phyloP scores from a whole-genome alignment of 345 rosid species.

The Clausena lansium region DNA sequence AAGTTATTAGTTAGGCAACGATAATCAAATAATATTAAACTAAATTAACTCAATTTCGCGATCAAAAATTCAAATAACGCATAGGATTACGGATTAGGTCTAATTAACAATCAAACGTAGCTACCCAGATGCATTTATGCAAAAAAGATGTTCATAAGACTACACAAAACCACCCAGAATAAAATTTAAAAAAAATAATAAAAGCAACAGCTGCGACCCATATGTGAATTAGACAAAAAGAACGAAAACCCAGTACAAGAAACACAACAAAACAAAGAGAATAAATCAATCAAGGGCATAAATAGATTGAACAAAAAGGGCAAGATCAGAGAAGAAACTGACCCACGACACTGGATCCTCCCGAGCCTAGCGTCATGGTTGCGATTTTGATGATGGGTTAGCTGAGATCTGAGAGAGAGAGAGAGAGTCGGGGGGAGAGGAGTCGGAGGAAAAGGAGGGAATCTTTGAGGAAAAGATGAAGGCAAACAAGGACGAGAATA shows the following conservation, averaged over 20 bases:
- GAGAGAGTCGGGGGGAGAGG: neutral
- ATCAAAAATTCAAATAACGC: neutral
- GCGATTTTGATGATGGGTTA: constrained; percentile 10
- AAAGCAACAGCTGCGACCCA: neutral
- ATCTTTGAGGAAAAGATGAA: constrained; percentile 25
- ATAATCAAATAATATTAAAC: neutral
- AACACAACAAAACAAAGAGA: neutral
- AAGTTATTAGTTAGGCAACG: neutral
- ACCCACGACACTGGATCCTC: constrained; percentile 90
- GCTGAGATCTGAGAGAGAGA: constrained; percentile 40
- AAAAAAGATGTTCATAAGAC: neutral
- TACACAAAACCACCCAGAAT: neutral
- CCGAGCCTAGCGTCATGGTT: constrained; percentile 84
- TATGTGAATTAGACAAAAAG: constrained; percentile 6
- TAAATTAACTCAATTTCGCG: neutral
- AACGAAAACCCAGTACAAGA: neutral
- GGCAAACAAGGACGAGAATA: constrained; percentile 18
- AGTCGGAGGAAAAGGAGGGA: constrained; percentile 1
- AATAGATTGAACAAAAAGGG: constrained; percentile 21
- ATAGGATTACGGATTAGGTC: neutral
- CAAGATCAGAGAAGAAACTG: constrained; percentile 25
- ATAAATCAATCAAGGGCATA: constrained; percentile 1
- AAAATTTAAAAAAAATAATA: neutral
- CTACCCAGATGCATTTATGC: neutral
- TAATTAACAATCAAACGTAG: neutral